Evolutionary conservation across 2,329 filamentous ascomycete species (phyloP).

Genomic region (Neocucurbitaria cava): DNA sequence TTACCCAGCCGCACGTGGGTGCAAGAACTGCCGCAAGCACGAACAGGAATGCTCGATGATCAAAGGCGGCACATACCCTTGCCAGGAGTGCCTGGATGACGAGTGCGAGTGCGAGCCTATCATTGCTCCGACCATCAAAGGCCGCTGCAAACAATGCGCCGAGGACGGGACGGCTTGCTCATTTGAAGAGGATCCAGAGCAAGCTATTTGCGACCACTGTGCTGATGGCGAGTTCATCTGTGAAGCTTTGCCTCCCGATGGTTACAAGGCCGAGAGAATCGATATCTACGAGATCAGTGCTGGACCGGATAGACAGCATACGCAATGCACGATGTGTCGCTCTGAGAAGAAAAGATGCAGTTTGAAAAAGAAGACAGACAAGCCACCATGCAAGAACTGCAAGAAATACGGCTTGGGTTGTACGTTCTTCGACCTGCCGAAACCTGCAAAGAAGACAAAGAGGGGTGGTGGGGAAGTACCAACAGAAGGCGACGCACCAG

Average conservation of each 20-base stretch:
- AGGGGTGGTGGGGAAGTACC: background rate
- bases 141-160: conserved; percentile 39
- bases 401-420: conserved; percentile 34
- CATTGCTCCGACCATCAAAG: conserved; percentile 37
- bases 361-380: conserved; percentile 33
- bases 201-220: conserved; percentile 31
- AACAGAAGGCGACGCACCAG: conserved; percentile 5
- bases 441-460: conserved; percentile 14
- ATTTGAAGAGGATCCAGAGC: conserved; percentile 22
- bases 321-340: conserved; percentile 39
- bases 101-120: conserved; percentile 43
- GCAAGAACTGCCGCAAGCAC: conserved; percentile 39
- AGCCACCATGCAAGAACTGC: conserved; percentile 45
- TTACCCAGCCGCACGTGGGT: conserved; percentile 44
- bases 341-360: conserved; percentile 38
- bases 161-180: conserved; percentile 25
- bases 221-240: conserved; percentile 17
- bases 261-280: conserved; percentile 25
- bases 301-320: conserved; percentile 21
- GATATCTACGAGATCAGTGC: conserved; percentile 29
- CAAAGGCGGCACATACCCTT: conserved; percentile 39
- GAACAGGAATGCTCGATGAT: conserved; percentile 34
- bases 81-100: conserved; percentile 21
- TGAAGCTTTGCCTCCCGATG: conserved; percentile 18
- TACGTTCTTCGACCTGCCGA: conserved; percentile 34